A percentile compares a stretch with the other conserved stretches of the same genome.
These are phyloP conservation scores for Cymbopogon citratus DNA, from an alignment of 176 grass and related monocot genomes.

Conservation along the genomic window DNA sequence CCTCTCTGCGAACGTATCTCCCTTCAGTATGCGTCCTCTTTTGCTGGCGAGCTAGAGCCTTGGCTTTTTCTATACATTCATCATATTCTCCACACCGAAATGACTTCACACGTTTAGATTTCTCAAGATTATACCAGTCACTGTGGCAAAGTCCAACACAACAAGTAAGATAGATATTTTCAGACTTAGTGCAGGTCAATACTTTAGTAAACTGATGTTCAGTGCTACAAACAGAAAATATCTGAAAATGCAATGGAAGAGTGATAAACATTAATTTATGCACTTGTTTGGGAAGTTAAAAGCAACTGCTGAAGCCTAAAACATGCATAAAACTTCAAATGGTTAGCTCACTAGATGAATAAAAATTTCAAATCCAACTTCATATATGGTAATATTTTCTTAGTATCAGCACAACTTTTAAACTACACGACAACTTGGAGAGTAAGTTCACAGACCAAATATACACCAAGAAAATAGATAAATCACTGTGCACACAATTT, in stretches of 20 bases:
- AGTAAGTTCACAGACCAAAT: slow-evolving; percentile 11
- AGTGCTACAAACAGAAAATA: slow-evolving; percentile 14
- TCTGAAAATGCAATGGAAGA: neutral
- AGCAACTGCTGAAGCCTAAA: neutral
- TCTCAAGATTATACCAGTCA: slow-evolving; percentile 97
- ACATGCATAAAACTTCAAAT: neutral
- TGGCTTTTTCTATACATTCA: slow-evolving; percentile 89
- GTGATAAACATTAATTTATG: neutral
- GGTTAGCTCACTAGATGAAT: neutral
- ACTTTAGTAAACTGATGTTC: neutral
- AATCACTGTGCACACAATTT: neutral
- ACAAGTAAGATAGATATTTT: slow-evolving; percentile 15
- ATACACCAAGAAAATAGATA: neutral
- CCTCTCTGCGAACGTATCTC: slow-evolving; percentile 97
- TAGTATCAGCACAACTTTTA: neutral
- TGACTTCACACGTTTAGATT: slow-evolving; percentile 85
- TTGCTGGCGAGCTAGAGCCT: slow-evolving; percentile 39
- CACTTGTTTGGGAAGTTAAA: neutral
- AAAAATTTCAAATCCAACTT: slow-evolving; percentile 6
- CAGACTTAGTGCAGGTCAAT: neutral
- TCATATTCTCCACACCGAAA: slow-evolving; percentile 94
- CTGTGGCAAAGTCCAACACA: slow-evolving; percentile 47
- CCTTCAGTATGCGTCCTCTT: slow-evolving; percentile 59
- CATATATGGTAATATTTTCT: neutral
- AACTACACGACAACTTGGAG: slow-evolving; percentile 4